phyloP scores from a whole-genome alignment of 345 rosid genomes.

The Bretschneidera sinensis region DNA sequence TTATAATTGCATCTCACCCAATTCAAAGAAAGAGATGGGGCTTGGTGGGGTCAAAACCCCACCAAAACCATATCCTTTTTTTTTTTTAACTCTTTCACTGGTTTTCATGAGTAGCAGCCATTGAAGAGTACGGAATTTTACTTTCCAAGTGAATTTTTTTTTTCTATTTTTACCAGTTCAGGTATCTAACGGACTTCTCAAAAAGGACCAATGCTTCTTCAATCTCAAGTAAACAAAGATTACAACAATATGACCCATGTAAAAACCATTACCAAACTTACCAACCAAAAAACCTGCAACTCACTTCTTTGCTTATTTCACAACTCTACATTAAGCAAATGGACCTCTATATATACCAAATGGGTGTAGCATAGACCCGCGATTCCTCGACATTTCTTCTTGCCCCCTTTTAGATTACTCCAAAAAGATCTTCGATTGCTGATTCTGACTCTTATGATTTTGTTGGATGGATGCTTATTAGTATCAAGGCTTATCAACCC shows the following conservation, averaged over 20 bases:
- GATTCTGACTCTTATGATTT: no score
- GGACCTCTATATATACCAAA: conserved; percentile 27
- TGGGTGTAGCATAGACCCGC: conserved; percentile 25
- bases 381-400: conserved; percentile 19
- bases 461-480: no score
- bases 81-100: background rate
- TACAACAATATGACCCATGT: conserved; percentile 28
- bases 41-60: no score
- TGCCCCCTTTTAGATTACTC: conserved; percentile 8
- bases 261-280: conserved; percentile 37
- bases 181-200: conserved; percentile 22
- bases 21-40: no score
- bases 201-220: conserved; percentile 31
- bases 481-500: conserved; percentile 47
- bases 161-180: conserved; percentile 11
- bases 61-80: no score
- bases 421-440: no score
- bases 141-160: no score
- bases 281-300: conserved; percentile 33
- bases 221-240: conserved; percentile 33
- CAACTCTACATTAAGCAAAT: conserved; percentile 33
- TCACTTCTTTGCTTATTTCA: conserved; percentile 33
- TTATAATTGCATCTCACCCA: no score
- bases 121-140: conserved; percentile 6
- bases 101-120: no score